Base-by-base conservation (phyloP, 108 stramenopile genomes). In the Asterionellopsis glacialis region DNA sequence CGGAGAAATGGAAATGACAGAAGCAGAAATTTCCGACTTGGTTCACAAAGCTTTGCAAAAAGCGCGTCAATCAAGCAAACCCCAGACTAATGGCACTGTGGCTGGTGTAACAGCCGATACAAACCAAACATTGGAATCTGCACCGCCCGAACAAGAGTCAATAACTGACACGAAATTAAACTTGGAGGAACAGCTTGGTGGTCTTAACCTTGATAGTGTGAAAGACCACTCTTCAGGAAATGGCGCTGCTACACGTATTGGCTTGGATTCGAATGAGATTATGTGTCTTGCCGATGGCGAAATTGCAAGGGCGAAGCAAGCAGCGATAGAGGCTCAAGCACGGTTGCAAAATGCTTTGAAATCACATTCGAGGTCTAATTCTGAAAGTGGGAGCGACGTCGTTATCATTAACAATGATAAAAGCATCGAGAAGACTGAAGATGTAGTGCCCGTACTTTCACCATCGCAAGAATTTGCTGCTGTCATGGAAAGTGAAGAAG, bases 21-120 rank as follows among this genome's bases (percentile, higher is more conserved):
- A 82, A 57, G 81, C 80, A 25, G 81, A 85, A 74, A 73, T 85
- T 15, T 73, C 67, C 25, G 14, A 73, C 7, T 66, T 85, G 69
- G 84, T 85, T 0, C 69, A 76, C 41, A 76, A 74, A 48, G 84
- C 84, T 2, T 52, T 85, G 1, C 70, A 65, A 1, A 76, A 79
- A 16, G 81, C 84, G 0, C 75, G 84, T 9, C 63, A 66, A 53
- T 80, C 84, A 16, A 77, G 73, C 67, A 11, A 2, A 10, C 40
- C 25, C 7, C 16, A 41, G 0, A 15, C 23, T 40, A 63, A 62
- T 14, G 21, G 48, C 54, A 75, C 55, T n/a, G n/a, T n/a, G n/a
- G n/a, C n/a, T 13, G 56, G 12, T 16, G 40, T 4, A 22, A 57
- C 18, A 14, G 41, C 1, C 12, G 2, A n/a, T 3, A 41, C 38